phyloP scores from a whole-genome alignment of 345 rosid species.

The Pistacia integerrima region DNA sequence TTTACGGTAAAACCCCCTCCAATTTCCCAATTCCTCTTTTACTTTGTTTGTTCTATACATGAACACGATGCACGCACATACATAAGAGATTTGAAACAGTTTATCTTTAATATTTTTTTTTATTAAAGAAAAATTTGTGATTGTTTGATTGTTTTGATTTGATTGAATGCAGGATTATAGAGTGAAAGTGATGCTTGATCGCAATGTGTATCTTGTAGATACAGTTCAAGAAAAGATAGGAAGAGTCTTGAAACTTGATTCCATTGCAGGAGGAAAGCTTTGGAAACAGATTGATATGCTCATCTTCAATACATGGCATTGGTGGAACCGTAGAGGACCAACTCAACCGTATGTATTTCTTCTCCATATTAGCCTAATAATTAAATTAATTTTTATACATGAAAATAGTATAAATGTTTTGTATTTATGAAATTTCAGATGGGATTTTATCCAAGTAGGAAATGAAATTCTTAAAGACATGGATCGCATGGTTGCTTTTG shows the following conservation, averaged over 20 bases:
- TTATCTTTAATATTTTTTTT: no score
- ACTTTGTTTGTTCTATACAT: not conserved
- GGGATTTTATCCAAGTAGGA: slow-evolving; percentile 67
- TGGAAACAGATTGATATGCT: slow-evolving; percentile 71
- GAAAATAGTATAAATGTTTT: not conserved
- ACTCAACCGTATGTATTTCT: slow-evolving; percentile 54
- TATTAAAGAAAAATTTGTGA: no score
- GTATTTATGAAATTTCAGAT: slow-evolving; percentile 40
- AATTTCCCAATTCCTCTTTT: no score
- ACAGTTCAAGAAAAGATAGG: slow-evolving; percentile 55
- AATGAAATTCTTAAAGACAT: slow-evolving; percentile 52
- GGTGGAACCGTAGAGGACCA: slow-evolving; percentile 83
- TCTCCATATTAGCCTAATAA: no score
- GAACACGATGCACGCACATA: no score
- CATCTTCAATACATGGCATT: slow-evolving; percentile 91
- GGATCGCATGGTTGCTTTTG: slow-evolving; percentile 73
- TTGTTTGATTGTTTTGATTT: not conserved
- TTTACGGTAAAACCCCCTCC: slow-evolving; percentile 34
- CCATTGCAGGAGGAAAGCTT: slow-evolving; percentile 60
- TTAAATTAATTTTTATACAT: not conserved
- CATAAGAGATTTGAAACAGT: no score
- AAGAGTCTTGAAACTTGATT: slow-evolving; percentile 70
- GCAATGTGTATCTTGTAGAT: slow-evolving; percentile 72
- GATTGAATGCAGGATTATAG: slow-evolving; percentile 52
- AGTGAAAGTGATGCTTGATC: slow-evolving; percentile 53